Evolutionary conservation across 2,329 filamentous ascomycete species (phyloP), one percentile per base, ranked within the genome.

Genomic region (Colletotrichum plurivorum): DNA sequence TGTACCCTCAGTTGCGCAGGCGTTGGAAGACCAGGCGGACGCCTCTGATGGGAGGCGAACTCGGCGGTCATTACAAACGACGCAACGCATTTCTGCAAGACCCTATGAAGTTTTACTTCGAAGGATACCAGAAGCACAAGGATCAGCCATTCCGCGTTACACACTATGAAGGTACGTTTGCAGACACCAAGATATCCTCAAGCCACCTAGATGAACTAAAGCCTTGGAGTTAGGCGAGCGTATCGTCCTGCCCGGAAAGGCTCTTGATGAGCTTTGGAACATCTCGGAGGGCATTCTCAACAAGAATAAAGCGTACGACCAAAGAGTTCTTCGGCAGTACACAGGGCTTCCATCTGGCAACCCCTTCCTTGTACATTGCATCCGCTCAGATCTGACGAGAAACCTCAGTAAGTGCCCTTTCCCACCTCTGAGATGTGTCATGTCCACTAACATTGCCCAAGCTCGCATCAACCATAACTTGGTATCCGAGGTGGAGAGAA

Each of bases 401-500:
- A 63, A 63, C 27, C 45, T 63, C 1, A 57, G 61, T 63, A 22
- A 43, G 61, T 25, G 22, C 4, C 6, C 4, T 9, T 20, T 6
- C 10, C 1, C 12, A n/a, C 22, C 2, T 25, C 0, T 20, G 18
- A 58, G n/a, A 18, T 22, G n/a, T 36, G 25, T 5, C 16, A 18
- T 4, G 3, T 5, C 1, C 12, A 27, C 53, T 51, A 4, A 48
- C 10, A 10, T 12, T 46, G 25, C 6, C 10, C 5, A 15, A 57
- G 53, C 45, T 6, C 61, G 31, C 15, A 57, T 63, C 31, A 63
- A 63, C 3, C 43, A 63, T 12, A 55, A 20, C 16, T 31, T 63
- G 10, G 61, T 57, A 1, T 56, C 52, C 10, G 61, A 63, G 45
- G 31, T 63, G 51, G 61, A 57, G 13, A 63, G 22, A 10, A 76